These are phyloP conservation scores for Metarhizium rileyi DNA, from an alignment of 2,329 filamentous ascomycete species.

Conservation along the genomic window DNA sequence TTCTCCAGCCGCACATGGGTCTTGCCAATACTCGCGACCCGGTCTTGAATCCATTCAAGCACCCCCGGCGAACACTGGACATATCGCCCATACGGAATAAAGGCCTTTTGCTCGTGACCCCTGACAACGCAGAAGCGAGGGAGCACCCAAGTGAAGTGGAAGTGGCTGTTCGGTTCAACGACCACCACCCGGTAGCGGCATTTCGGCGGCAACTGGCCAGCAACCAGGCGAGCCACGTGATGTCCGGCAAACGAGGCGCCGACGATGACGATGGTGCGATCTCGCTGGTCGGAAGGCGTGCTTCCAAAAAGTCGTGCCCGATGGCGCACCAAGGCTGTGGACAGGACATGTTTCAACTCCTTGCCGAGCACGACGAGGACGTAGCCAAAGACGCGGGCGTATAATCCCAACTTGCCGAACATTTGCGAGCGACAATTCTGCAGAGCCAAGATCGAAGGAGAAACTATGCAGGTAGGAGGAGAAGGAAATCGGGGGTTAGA, in stretches of 20 bases:
- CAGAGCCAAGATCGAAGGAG: neutral
- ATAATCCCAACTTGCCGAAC: constrained; percentile 21
- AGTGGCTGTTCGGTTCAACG: constrained; percentile 50
- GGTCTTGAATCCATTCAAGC: constrained; percentile 32
- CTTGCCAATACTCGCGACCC: constrained; percentile 27
- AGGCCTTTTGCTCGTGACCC: constrained; percentile 46
- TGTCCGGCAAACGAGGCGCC: constrained; percentile 50
- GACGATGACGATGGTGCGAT: constrained; percentile 42
- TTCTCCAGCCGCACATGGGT: constrained; percentile 29
- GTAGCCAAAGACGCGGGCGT: constrained; percentile 19
- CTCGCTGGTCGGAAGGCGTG: constrained; percentile 12
- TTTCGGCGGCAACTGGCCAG: constrained; percentile 35
- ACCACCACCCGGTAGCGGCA: constrained; percentile 41
- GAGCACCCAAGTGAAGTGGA: constrained; percentile 51
- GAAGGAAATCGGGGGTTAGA: neutral
- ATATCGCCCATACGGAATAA: constrained; percentile 46
- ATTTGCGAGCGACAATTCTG: constrained; percentile 9
- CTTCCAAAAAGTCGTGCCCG: constrained; percentile 8
- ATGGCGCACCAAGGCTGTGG: constrained; percentile 8
- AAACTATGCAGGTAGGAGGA: too few species aligned
- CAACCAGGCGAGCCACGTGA: constrained; percentile 36
- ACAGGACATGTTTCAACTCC: constrained; percentile 13
- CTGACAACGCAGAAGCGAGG: constrained; percentile 47
- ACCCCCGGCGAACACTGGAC: constrained; percentile 23
- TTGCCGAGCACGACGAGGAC: constrained; percentile 14